Evolutionary conservation across 331 rosid species (phyloP).

Genomic region (Spiraea crenata): DNA sequence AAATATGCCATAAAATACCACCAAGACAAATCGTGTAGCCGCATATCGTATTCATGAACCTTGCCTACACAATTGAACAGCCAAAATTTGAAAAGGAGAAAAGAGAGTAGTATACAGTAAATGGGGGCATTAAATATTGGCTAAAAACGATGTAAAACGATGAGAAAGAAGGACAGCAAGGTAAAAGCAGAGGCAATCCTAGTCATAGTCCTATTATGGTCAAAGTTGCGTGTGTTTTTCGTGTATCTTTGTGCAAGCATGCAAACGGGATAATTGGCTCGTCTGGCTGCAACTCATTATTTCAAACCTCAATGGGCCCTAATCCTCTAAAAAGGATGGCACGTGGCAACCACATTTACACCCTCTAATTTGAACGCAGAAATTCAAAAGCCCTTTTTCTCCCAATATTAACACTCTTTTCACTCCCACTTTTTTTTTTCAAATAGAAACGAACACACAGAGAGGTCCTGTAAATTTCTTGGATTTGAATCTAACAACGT

Average conservation of each 20-base stretch:
- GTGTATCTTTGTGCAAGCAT: conserved; percentile 54
- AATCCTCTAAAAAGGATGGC: conserved; percentile 27
- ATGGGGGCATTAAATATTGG: background rate
- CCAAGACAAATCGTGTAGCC: background rate
- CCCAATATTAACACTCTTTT: background rate
- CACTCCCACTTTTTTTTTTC: conserved; percentile 3
- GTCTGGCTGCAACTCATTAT: conserved; percentile 38
- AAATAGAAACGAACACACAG: conserved; percentile 5
- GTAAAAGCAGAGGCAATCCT: conserved; percentile 7
- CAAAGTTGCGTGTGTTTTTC: conserved; percentile 40
- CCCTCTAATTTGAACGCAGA: conserved; percentile 38
- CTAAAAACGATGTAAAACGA: background rate
- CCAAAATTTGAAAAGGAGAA: background rate
- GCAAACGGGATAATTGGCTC: conserved; percentile 64
- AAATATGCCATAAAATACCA: no score
- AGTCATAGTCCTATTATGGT: conserved; percentile 36
- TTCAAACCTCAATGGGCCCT: conserved; percentile 32
- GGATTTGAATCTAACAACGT: background rate
- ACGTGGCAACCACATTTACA: conserved; percentile 62
- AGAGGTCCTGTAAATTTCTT: background rate
- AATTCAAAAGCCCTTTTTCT: conserved; percentile 56
- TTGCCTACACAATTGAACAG: background rate
- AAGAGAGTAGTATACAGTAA: background rate
- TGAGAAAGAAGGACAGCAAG: conserved; percentile 12
- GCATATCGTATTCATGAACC: background rate